These are phyloP conservation scores for Candida corydali DNA, from an alignment of 805 yeast genomes.

Conservation along the genomic window DNA sequence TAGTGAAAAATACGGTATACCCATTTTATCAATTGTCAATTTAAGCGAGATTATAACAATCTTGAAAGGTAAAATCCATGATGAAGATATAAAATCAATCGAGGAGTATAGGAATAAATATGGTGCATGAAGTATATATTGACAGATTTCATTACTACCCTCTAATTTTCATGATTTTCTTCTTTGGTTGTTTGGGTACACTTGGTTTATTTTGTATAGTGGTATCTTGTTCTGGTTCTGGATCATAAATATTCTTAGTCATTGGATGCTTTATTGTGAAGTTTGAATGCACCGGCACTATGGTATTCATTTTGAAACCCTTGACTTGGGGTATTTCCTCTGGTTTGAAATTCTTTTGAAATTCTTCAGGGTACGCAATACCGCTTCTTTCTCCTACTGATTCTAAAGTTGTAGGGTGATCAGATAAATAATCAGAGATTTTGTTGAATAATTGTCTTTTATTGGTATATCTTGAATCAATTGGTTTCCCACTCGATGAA, in stretches of 20 bases:
- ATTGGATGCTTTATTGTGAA: slow-evolving; percentile 81
- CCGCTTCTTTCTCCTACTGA: slow-evolving; percentile 49
- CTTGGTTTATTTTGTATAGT: slow-evolving; percentile 17
- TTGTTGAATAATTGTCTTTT: slow-evolving; percentile 65
- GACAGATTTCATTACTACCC: slow-evolving; percentile 29
- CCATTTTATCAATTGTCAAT: slow-evolving; percentile 77
- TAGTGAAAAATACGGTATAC: slow-evolving; percentile 65
- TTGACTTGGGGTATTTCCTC: slow-evolving; percentile 70
- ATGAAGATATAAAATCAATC: slow-evolving; percentile 55
- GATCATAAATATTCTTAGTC: slow-evolving; percentile 64
- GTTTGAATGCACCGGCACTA: slow-evolving; percentile 84
- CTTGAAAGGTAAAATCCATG: slow-evolving; percentile 51
- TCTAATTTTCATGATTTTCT: slow-evolving; percentile 61
- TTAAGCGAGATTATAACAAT: slow-evolving; percentile 70
- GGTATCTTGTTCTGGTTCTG: slow-evolving; percentile 41
- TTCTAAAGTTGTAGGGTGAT: slow-evolving; percentile 64
- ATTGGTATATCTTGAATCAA: slow-evolving; percentile 24
- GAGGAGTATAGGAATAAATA: slow-evolving; percentile 53
- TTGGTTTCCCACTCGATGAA: slow-evolving; percentile 38
- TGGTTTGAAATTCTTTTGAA: slow-evolving; percentile 42
- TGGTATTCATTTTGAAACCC: slow-evolving; percentile 80
- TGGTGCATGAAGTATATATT: slow-evolving; percentile 31
- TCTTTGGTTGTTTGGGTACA: slow-evolving; percentile 44
- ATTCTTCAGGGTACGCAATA: slow-evolving; percentile 64
- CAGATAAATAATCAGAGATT: slow-evolving; percentile 57